Conservation (phyloP, 306 rosid genomes). For the Sophora flavescens region DNA sequence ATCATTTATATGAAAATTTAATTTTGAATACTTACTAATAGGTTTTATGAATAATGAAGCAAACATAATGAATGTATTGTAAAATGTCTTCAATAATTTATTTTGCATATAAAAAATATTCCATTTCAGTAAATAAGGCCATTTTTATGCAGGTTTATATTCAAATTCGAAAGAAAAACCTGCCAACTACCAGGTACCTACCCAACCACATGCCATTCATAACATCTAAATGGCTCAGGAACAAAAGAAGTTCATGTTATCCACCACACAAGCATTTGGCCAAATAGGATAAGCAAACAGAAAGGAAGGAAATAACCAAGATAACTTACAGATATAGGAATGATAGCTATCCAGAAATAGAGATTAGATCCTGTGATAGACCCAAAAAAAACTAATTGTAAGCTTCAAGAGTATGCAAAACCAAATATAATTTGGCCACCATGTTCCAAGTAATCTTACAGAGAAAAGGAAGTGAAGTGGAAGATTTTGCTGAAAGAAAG, state of each 20-base stretch:
- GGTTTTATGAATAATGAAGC: not conserved
- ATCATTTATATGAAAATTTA: not conserved
- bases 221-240: too few relatives aligned
- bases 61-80: conserved; percentile 22
- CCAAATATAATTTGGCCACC: conserved; percentile 24
- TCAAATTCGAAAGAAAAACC: conserved; percentile 19
- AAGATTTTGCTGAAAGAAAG: conserved; percentile 24
- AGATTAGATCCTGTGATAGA: conserved; percentile 85
- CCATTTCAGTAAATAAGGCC: conserved; percentile 14
- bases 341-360: conserved; percentile 95
- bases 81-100: not conserved
- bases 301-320: conserved; percentile 36
- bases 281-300: conserved; percentile 7
- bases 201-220: conserved; percentile 6
- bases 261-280: conserved; percentile 7
- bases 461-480: conserved; percentile 18
- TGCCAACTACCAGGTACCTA: not conserved
- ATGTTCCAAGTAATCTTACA: conserved; percentile 24
- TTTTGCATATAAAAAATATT: not conserved
- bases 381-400: conserved; percentile 29
- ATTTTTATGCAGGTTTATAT: conserved; percentile 8
- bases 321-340: conserved; percentile 80
- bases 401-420: conserved; percentile 42
- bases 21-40: not conserved
- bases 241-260: not conserved